A percentile compares a stretch with the other conserved stretches of the same genome.
phyloP scores from a whole-genome alignment of 192 early-diverging fungal species.

The Jimgerdemannia flammicorona region DNA sequence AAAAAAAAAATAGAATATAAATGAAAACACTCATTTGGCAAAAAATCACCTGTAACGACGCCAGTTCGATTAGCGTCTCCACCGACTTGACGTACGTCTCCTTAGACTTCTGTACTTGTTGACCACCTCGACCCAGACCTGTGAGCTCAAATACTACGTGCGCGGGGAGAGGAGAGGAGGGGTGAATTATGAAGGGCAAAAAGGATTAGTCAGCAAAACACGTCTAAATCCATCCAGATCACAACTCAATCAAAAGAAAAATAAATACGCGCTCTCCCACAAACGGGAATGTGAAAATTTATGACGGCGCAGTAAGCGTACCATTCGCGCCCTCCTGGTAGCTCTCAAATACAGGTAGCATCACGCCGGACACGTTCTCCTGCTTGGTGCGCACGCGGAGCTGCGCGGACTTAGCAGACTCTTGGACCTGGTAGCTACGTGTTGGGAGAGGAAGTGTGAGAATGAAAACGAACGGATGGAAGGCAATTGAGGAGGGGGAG shows the following conservation, averaged over 20 bases:
- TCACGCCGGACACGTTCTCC: slow-evolving; percentile 98
- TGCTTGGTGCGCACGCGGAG: slow-evolving; percentile 87
- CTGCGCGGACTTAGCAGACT: slow-evolving; percentile 88
- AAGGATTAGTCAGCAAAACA: background rate
- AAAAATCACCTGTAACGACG: slow-evolving; percentile 83
- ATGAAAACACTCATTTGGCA: background rate
- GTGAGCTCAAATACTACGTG: slow-evolving; percentile 91
- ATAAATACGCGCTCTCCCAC: slow-evolving; percentile 1
- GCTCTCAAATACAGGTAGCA: slow-evolving; percentile 91
- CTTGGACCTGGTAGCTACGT: slow-evolving; percentile 89
- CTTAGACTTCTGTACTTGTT: slow-evolving; percentile 93
- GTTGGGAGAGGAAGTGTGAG: background rate
- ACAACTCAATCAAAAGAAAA: background rate
- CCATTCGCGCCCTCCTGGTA: slow-evolving; percentile 86
- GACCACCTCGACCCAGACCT: slow-evolving; percentile 97
- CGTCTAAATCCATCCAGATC: no score
- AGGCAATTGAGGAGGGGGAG: background rate
- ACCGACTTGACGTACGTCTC: slow-evolving; percentile 94
- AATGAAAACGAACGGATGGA: background rate
- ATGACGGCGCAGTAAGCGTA: slow-evolving; percentile 19
- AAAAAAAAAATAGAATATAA: no score
- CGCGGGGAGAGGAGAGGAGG: background rate
- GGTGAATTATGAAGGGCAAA: background rate
- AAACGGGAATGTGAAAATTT: background rate
- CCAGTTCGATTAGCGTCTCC: slow-evolving; percentile 93